These are phyloP conservation scores for Leptomonas pyrrhocoris DNA, from an alignment of 208 protist genomes.

Conservation along the genomic window DNA sequence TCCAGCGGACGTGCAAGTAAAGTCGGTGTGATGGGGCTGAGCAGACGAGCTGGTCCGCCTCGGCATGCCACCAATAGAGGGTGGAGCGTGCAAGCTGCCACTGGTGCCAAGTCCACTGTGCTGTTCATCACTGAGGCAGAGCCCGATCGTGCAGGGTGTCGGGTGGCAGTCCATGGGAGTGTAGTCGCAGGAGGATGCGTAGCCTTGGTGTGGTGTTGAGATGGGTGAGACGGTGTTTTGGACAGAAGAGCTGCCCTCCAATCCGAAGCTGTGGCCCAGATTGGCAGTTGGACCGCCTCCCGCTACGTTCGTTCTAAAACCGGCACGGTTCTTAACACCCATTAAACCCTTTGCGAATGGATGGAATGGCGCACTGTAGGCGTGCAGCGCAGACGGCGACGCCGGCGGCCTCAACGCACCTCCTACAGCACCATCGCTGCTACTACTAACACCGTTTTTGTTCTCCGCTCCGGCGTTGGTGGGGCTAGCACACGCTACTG, in stretches of 20 bases:
- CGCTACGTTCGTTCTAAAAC: background rate
- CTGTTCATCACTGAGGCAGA: background rate
- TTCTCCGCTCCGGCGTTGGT: background rate
- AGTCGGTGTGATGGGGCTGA: background rate
- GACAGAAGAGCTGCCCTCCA: background rate
- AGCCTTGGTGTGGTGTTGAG: conserved; percentile 8
- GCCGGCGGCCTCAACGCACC: background rate
- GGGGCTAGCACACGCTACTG: background rate
- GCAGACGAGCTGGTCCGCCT: background rate
- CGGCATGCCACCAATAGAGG: background rate
- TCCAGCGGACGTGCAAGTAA: background rate
- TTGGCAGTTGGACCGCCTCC: background rate
- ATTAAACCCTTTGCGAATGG: background rate
- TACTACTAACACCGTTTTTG: too few relatives aligned
- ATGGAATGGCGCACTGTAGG: conserved; percentile 7
- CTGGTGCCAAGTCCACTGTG: background rate
- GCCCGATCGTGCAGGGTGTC: background rate
- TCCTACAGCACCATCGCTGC: background rate
- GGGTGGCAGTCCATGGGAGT: background rate
- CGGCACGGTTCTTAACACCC: background rate
- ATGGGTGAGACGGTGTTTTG: background rate
- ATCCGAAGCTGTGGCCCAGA: background rate
- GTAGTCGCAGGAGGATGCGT: conserved; percentile 3
- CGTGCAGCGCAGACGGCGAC: background rate
- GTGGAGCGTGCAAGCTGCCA: background rate